These are phyloP conservation scores for Xanthoconium stramineum DNA, from an alignment of 768 basidiomycete species.

Conservation along the genomic window DNA sequence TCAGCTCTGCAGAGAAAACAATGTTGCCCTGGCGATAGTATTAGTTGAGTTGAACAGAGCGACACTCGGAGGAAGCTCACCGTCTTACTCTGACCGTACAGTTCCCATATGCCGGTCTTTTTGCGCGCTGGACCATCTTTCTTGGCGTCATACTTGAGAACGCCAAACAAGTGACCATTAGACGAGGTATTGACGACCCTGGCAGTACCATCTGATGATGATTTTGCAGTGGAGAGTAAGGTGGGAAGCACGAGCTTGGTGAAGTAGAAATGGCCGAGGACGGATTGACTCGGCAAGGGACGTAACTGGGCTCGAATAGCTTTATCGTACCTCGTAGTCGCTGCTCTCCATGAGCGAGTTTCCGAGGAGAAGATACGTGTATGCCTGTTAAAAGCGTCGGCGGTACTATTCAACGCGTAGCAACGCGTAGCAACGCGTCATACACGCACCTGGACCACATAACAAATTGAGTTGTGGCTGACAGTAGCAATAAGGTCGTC, in stretches of 20 bases:
- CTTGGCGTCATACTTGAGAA: slow-evolving; percentile 27
- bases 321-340: too few species aligned
- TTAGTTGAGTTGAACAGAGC: not conserved
- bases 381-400: too few species aligned
- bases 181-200: slow-evolving; percentile 38
- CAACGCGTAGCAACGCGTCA: too few species aligned
- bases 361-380: too few species aligned
- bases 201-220: slow-evolving; percentile 30
- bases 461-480: too few species aligned
- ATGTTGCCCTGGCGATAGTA: slow-evolving; percentile 38
- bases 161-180: slow-evolving; percentile 18
- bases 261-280: slow-evolving; percentile 36
- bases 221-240: slow-evolving; percentile 28
- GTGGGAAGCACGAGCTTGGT: slow-evolving; percentile 36
- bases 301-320: too few species aligned
- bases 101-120: not conserved
- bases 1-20: slow-evolving; percentile 41
- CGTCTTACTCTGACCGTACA: slow-evolving; percentile 34
- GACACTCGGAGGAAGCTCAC: slow-evolving; percentile 9
- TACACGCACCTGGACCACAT: too few species aligned
- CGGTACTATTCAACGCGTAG: too few species aligned
- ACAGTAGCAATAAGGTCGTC: too few species aligned
- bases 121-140: slow-evolving; percentile 25
- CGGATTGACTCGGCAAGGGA: too few species aligned
- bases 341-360: too few species aligned